Base-by-base conservation (phyloP, 768 basidiomycete genomes). In the Agaricus sinodeliciosus region DNA sequence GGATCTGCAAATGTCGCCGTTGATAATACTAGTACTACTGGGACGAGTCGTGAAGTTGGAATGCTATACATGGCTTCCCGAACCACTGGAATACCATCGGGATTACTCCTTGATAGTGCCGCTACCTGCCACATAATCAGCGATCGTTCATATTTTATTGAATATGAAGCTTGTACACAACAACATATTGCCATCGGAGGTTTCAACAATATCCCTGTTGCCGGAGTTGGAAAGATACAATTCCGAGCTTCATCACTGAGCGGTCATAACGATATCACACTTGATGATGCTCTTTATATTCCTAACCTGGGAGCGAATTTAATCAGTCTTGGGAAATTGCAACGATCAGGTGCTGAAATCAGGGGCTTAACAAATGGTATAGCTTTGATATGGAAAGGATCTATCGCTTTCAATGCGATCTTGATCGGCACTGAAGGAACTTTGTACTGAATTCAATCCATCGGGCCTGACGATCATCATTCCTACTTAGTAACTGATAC, bases 301-400 rank as follows among this genome's bases (percentile, higher is more conserved):
- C 60, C 60, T 9, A 4, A 49, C 13, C 55, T 61, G 18, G 57
- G 55, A 1, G 55, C 53, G 1, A 61, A 62, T 37, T 44, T 61
- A 2, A 52, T 63, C 55, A 60, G 61, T 35, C 51, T 59, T 16
- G 57, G 59, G 8, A 48, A 43, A 11, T 25, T 60, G 15, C 55
- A 60, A 45, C 34, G 25, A 9, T 36, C 28, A 2, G 55, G 59
- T 16, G 57, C 47, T 7, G 41, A 8, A 25, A 60, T 57, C 40
- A 26, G 43, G 9, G 28, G 28, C 4, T 9, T 28, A 5, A 5
- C 4, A 5, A 28, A 28, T 28, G 28, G 28, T 28, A 28, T 19
- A 8, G 34, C 1, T 5, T 34, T 16, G 52, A 41, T 4, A n/a
- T 57, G 15, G 51, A n/a, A 22, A 31, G 37, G 36, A 36, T 40